Conservation (phyloP, 2,329 filamentous ascomycete species). For the Fusarium dimerum region DNA sequence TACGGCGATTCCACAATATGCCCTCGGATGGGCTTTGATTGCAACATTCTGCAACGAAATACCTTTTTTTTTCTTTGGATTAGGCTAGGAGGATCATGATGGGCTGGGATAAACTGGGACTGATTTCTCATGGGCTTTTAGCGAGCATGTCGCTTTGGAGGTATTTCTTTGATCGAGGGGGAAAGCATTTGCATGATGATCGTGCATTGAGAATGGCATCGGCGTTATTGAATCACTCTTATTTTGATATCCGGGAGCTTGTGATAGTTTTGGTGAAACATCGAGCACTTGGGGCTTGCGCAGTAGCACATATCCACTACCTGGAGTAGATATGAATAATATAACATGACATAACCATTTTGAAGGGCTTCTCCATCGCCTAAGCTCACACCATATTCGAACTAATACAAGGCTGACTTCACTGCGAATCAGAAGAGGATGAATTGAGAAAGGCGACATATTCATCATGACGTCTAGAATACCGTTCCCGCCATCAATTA, state of each 20-base stretch:
- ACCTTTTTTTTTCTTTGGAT: not conserved
- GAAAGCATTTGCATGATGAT: not conserved
- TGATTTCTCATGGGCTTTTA: not conserved
- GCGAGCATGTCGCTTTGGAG: not conserved
- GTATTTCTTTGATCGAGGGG: not conserved
- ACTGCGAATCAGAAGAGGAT: not conserved
- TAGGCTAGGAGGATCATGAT: too few species aligned
- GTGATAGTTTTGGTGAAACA: too few species aligned
- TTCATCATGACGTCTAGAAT: conserved; percentile 27
- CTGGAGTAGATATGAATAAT: too few species aligned
- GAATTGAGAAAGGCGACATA: conserved; percentile 15
- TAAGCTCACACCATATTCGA: not conserved
- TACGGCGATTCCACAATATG: not conserved
- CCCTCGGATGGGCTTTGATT: not conserved
- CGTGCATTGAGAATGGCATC: not conserved
- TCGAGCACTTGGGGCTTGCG: not conserved
- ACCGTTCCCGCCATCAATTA: conserved; percentile 22
- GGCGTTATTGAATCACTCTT: not conserved
- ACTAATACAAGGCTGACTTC: not conserved
- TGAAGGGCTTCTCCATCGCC: not conserved
- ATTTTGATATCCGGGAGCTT: not conserved
- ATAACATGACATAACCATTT: not conserved
- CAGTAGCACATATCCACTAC: too few species aligned
- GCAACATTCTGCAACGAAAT: not conserved
- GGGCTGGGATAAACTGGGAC: not conserved